These are phyloP conservation scores for Malus asiatica DNA, from an alignment of 306 rosid genomes.

Conservation along the genomic window DNA sequence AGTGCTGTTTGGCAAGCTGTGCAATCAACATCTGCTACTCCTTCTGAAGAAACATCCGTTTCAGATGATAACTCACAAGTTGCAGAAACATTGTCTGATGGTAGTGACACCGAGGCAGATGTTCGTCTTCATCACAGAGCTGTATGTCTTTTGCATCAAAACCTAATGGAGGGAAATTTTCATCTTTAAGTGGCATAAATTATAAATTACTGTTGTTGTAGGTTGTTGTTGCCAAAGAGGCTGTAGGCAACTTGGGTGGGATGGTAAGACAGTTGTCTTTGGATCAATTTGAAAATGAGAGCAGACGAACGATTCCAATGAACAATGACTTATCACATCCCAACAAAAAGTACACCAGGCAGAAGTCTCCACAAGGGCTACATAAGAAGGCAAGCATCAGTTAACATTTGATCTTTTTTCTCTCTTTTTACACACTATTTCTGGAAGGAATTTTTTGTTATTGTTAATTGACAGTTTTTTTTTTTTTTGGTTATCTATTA, in stretches of 20 bases:
- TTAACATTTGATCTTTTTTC: slow-evolving; percentile 1
- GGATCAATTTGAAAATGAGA: slow-evolving; percentile 99
- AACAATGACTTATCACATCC: slow-evolving; percentile 71
- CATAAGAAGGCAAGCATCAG: slow-evolving; percentile 73
- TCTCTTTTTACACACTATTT: slow-evolving; percentile 4
- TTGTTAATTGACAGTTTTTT: slow-evolving; percentile 38
- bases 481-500: slow-evolving; percentile 11
- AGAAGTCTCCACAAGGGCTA: slow-evolving; percentile 94
- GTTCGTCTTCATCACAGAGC: slow-evolving; percentile 99
- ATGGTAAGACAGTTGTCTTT: slow-evolving; percentile 96
- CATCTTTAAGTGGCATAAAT: slow-evolving; percentile 22
- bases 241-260: slow-evolving; percentile 93
- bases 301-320: slow-evolving; percentile 92
- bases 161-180: background rate
- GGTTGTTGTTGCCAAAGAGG: slow-evolving; percentile 99
- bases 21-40: slow-evolving; percentile 48
- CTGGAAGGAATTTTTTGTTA: slow-evolving; percentile 13
- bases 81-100: slow-evolving; percentile 82
- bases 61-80: slow-evolving; percentile 82
- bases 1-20: slow-evolving; percentile 93
- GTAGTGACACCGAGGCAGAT: slow-evolving; percentile 91
- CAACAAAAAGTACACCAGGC: slow-evolving; percentile 78
- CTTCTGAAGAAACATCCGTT: slow-evolving; percentile 69
- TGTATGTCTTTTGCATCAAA: slow-evolving; percentile 45
- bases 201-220: slow-evolving; percentile 33